Evolutionary conservation across 2,329 filamentous ascomycete genomes (phyloP), one percentile per base, ranked within the genome.

Genomic region (Xylaria hypoxylon): DNA sequence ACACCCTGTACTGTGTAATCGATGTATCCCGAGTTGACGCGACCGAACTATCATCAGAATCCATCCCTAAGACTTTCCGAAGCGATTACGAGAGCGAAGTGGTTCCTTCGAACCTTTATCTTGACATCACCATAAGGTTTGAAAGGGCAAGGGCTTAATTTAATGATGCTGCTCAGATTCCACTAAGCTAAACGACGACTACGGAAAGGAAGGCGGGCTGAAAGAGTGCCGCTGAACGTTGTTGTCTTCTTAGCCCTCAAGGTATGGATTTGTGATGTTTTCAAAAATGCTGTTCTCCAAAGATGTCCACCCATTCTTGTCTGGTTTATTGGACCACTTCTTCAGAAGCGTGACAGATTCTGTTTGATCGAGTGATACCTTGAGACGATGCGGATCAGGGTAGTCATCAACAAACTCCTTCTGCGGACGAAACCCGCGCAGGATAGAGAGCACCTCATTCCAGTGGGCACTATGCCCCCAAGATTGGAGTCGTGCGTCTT

Each of bases 391-490:
- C 19, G 47, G 58, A 33, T 60, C 38, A 42, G 58, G 48, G 58
- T 60, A 60, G 58, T 60, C 58, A 19, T 60, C 58, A 42, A 51
- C 5, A 35, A 60, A 60, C 28, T 60, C 42, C 47, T 44, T 60
- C 45, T 60, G 45, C 47, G 58, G 58, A 13, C 48, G 58, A 19
- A 60, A 19, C 24, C 33, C 31, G 45, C 58, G 58, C 22, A 60
- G 38, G 2, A 60, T 52, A n/a, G 58, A 5, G 22, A 60, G 48
- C 11, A 60, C 15, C 5, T 60, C 58, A 35, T 60, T 52, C 58
- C 45, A 51, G 58, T 60, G 58, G 31, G 58, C 38, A 35, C 58
- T 60, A 35, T 60, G 58, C n/a, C 58, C 57, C 58, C 58, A 60
- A 44, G 44, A 51, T 24, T 60, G 58, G 22, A 60, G 33, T 38